phyloP scores from a whole-genome alignment of 345 rosid species.

The Lepidium didymum region DNA sequence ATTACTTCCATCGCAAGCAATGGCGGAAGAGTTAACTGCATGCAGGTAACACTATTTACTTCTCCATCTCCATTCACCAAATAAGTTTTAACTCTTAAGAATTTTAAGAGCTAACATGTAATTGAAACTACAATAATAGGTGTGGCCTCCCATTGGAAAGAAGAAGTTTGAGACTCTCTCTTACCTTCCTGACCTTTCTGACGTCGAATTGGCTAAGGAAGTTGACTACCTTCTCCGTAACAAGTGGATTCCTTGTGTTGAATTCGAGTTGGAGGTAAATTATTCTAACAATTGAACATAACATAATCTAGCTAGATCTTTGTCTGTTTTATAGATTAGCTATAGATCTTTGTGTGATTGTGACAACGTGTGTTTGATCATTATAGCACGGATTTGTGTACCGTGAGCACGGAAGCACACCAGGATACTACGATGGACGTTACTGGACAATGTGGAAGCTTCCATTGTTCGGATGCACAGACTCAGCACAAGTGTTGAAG shows the following conservation, averaged over 20 bases:
- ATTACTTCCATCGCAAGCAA: slow-evolving; percentile 43
- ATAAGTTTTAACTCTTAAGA: no score
- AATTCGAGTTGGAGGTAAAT: slow-evolving; percentile 46
- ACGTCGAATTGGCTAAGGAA: slow-evolving; percentile 28
- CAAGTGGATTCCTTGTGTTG: slow-evolving; percentile 64
- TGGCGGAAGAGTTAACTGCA: slow-evolving; percentile 45
- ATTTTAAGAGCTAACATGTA: no score
- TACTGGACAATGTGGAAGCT: slow-evolving; percentile 59
- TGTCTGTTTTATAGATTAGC: no score
- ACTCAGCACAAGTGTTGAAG: slow-evolving; percentile 40
- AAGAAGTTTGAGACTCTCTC: slow-evolving; percentile 50
- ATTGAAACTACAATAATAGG: slow-evolving; percentile 1
- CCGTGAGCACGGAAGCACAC: slow-evolving; percentile 32
- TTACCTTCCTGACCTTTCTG: slow-evolving; percentile 39
- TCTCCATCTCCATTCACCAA: neutral
- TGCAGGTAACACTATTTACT: slow-evolving; percentile 29
- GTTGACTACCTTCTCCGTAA: slow-evolving; percentile 44
- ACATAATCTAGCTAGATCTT: neutral
- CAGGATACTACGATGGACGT: slow-evolving; percentile 40
- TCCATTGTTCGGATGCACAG: slow-evolving; percentile 47
- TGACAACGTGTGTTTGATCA: no score
- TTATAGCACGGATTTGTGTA: slow-evolving; percentile 29
- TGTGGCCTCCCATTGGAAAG: slow-evolving; percentile 40
- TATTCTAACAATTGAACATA: neutral
- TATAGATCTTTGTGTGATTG: no score